phyloP scores from a whole-genome alignment of 2,329 filamentous ascomycete species.

The Chrysoporthe cubensis region DNA sequence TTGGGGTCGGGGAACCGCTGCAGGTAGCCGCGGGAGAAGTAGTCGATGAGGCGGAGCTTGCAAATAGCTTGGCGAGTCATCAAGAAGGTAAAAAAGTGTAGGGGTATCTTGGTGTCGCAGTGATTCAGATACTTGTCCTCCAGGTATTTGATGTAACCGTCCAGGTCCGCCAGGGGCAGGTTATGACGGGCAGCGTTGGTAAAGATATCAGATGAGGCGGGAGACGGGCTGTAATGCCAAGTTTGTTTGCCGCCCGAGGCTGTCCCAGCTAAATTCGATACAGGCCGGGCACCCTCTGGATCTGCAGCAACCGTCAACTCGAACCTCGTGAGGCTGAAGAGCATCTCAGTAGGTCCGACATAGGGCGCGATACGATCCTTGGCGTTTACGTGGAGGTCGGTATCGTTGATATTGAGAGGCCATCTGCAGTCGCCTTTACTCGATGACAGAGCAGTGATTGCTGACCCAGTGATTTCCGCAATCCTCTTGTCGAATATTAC shows the following conservation, averaged over 20 bases:
- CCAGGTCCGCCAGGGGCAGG: constrained; percentile 53
- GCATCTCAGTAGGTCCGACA: constrained; percentile 60
- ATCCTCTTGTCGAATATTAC: constrained; percentile 71
- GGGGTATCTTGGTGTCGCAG: constrained; percentile 61
- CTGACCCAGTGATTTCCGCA: constrained; percentile 66
- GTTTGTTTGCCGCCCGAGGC: constrained; percentile 24
- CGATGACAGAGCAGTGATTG: constrained; percentile 58
- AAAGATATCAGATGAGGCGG: constrained; percentile 48
- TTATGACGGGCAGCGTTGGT: constrained; percentile 55
- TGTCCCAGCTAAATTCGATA: constrained; percentile 10
- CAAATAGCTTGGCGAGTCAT: constrained; percentile 60
- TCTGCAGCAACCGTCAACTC: constrained; percentile 61
- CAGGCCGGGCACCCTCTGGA: constrained; percentile 43
- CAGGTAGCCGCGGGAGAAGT: constrained; percentile 52
- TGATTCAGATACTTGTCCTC: constrained; percentile 59
- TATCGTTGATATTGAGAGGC: constrained; percentile 65
- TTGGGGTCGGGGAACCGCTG: constrained; percentile 39
- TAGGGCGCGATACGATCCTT: constrained; percentile 57
- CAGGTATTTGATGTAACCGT: constrained; percentile 58
- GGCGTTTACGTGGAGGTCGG: constrained; percentile 60
- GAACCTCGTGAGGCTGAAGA: constrained; percentile 60
- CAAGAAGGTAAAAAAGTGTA: constrained; percentile 62
- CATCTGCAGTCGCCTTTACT: constrained; percentile 58
- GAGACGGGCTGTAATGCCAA: constrained; percentile 41
- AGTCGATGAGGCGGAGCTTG: constrained; percentile 60